Evolutionary conservation across 2,329 filamentous ascomycete species (phyloP), one percentile per base, ranked within the genome.

Genomic region (Fusarium nelsonii): DNA sequence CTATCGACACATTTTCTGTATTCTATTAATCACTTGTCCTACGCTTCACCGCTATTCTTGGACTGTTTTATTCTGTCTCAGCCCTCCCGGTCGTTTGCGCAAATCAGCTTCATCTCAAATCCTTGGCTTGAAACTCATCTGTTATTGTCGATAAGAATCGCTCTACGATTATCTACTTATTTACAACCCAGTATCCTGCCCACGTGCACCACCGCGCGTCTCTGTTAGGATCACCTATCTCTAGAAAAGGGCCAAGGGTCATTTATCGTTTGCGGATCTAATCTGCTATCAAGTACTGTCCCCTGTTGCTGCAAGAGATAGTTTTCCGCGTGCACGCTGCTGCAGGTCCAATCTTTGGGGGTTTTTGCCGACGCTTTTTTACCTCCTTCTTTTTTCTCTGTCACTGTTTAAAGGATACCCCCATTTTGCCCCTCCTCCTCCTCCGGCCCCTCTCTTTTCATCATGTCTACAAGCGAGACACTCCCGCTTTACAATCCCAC

Each of bases 401-500:
- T 57, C 18, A 52, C 68, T 65, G 49, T 70, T 70, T 56, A 70
- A 74, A 68, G 58, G 70, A 62, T 54, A 60, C 67, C 61, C 68
- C 69, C 50, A 41, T 61, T 71, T 68, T 65, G 60, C 67, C 64
- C 73, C 71, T 67, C 71, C 69, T 67, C 71, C 69, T 59, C 56
- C 57, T 53, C 57, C 73, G 70, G 69, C 67, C 69, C 69, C 60
- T 70, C 65, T 68, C 58, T 44, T 73, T 58, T 68, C 74, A 74
- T 60, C 63, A 77, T 78, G 75, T 71, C 77, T 58, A 67, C 71
- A 66, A 70, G 68, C 65, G 74, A 78, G 58, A 78, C 76, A 61
- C 72, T 79, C 58, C 76, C 77, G 67, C 68, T 78, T 50, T 76
- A 72, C 72, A 74, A 76, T 51, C 68, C 68, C 61, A 69, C 75